These are phyloP conservation scores for Podospora sp. DNA, from an alignment of 495 filamentous ascomycete genomes.

Conservation along the genomic window DNA sequence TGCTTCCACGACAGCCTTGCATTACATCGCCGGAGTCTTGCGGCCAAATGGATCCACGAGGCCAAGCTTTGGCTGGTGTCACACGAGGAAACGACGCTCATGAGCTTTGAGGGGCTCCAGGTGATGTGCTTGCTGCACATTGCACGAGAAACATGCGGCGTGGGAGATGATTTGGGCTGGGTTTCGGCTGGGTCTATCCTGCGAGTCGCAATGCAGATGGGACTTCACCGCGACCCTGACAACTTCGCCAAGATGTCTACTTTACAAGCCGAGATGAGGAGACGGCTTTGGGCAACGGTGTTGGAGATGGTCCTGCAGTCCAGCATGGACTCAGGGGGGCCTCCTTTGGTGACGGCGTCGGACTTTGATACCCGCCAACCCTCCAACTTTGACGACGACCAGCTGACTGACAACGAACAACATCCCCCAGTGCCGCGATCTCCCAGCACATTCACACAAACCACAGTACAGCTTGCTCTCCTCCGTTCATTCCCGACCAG, in stretches of 20 bases:
- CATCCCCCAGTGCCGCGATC: conserved; percentile 22
- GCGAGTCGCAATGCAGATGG: conserved; percentile 62
- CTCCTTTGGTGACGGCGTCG: conserved; percentile 53
- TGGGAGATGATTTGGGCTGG: conserved; percentile 62
- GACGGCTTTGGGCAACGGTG: conserved; percentile 69
- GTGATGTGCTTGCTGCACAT: conserved; percentile 62
- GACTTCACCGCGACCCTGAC: conserved; percentile 61
- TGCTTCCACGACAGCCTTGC: conserved; percentile 56
- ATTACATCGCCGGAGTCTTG: conserved; percentile 49
- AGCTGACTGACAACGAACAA: conserved; percentile 39
- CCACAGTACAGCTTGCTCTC: conserved; percentile 41
- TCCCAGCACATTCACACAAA: conserved; percentile 41
- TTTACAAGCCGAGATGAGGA: conserved; percentile 65
- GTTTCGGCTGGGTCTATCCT: conserved; percentile 59
- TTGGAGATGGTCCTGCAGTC: conserved; percentile 64
- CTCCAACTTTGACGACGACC: conserved; percentile 54
- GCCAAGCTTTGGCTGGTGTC: conserved; percentile 64
- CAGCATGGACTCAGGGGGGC: conserved; percentile 61
- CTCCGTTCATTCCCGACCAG: conserved; percentile 40
- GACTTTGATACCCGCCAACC: conserved; percentile 63
- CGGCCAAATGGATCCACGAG: conserved; percentile 64
- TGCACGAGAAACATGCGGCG: conserved; percentile 57
- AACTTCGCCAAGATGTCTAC: conserved; percentile 42
- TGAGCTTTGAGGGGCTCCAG: conserved; percentile 59
- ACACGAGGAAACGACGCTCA: conserved; percentile 54